Conservation (phyloP, 2,329 filamentous ascomycete species). For the Keithomyces neogunnii region DNA sequence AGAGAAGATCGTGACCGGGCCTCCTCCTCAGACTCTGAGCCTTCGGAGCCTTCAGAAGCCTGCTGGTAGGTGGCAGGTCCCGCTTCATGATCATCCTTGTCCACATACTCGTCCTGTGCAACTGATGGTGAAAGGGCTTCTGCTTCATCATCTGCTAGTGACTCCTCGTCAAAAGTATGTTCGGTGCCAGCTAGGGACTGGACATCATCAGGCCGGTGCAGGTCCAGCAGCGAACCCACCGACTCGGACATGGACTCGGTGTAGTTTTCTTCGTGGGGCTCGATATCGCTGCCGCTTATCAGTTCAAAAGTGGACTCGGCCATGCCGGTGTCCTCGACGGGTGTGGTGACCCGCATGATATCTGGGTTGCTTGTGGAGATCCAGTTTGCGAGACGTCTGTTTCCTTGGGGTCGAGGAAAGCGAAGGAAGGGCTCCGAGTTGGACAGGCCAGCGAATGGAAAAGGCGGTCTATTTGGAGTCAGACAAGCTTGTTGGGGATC, state of each 20-base stretch:
- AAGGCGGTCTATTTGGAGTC: slow-evolving; percentile 10
- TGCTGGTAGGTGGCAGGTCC: background rate
- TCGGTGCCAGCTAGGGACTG: slow-evolving; percentile 43
- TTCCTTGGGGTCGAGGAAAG: slow-evolving; percentile 49
- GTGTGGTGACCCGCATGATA: slow-evolving; percentile 41
- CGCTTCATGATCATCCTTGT: slow-evolving; percentile 4
- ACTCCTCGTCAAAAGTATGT: slow-evolving; percentile 35
- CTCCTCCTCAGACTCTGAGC: slow-evolving; percentile 28
- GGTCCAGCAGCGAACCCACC: slow-evolving; percentile 38
- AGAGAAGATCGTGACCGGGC: slow-evolving; percentile 32
- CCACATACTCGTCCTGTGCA: slow-evolving; percentile 7
- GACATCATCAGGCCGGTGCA: slow-evolving; percentile 40
- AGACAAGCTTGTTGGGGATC: slow-evolving; percentile 19
- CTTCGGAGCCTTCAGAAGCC: slow-evolving; percentile 5
- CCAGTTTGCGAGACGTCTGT: slow-evolving; percentile 49
- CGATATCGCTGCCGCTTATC: slow-evolving; percentile 43
- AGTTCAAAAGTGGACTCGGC: slow-evolving; percentile 50
- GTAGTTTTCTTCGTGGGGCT: slow-evolving; percentile 41
- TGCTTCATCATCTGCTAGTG: slow-evolving; percentile 25
- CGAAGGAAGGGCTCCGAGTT: slow-evolving; percentile 42
- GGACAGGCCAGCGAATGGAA: slow-evolving; percentile 19
- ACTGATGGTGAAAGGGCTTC: slow-evolving; percentile 4
- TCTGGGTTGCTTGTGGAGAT: slow-evolving; percentile 48
- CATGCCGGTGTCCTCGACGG: slow-evolving; percentile 41
- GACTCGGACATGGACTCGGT: slow-evolving; percentile 41